Evolutionary conservation across 2,329 filamentous ascomycete species (phyloP).

Genomic region (Microcera coccophila): DNA sequence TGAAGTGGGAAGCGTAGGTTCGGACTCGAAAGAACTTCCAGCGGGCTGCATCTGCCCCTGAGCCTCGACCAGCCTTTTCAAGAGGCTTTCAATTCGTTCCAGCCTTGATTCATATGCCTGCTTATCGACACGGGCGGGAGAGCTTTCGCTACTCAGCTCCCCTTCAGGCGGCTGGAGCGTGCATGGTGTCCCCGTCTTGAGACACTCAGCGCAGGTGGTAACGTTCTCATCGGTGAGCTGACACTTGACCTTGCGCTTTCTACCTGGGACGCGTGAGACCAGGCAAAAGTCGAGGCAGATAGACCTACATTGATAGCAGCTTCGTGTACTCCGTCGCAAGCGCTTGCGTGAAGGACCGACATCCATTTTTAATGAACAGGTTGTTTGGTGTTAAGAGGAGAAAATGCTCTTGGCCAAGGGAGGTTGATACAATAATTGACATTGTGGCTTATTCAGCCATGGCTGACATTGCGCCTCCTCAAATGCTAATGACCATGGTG

Average conservation of each 20-base stretch:
- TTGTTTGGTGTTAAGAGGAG: background rate
- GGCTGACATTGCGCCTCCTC: too few relatives aligned
- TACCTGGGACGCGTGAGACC: constrained; percentile 1
- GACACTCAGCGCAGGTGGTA: constrained; percentile 11
- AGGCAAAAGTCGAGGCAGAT: too few relatives aligned
- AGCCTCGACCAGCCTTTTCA: constrained; percentile 10
- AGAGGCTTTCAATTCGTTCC: constrained; percentile 9
- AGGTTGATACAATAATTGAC: background rate
- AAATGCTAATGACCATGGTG: too few relatives aligned
- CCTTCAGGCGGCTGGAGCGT: constrained; percentile 5
- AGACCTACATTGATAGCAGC: constrained; percentile 11
- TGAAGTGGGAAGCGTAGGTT: constrained; percentile 1
- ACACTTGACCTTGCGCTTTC: constrained; percentile 17
- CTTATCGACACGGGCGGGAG: background rate
- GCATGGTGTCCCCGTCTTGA: constrained; percentile 10
- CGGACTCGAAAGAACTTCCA: background rate
- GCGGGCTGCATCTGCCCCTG: background rate
- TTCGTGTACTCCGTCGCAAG: constrained; percentile 10
- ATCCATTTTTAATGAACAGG: constrained; percentile 6
- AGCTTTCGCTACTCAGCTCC: background rate
- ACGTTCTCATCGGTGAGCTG: constrained; percentile 13
- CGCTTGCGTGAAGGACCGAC: constrained; percentile 10
- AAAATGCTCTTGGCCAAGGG: background rate
- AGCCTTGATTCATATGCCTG: constrained; percentile 7
- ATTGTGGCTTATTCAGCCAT: background rate